Conservation (phyloP, 805 yeast species). For the Wickerhamomyces xylosicus region DNA sequence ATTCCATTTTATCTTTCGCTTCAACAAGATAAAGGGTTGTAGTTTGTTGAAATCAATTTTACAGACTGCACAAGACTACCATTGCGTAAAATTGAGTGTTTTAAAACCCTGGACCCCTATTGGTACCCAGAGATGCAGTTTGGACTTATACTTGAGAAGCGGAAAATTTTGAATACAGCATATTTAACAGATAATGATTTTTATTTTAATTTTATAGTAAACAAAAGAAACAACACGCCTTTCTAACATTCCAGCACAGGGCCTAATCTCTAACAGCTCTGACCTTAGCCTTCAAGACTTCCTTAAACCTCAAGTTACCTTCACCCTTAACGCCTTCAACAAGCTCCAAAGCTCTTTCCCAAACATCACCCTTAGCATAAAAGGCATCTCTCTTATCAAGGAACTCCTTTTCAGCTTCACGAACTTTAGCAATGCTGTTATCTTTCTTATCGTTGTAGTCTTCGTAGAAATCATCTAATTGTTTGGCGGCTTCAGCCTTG, state of each 20-base stretch:
- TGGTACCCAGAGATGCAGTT: too few species aligned
- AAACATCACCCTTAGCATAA: conserved; percentile 71
- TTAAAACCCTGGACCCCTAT: too few species aligned
- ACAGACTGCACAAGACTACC: too few species aligned
- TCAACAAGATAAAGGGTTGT: too few species aligned
- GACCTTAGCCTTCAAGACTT: conserved; percentile 18
- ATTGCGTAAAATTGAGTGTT: too few species aligned
- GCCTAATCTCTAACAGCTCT: conserved; percentile 13
- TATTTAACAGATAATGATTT: too few species aligned
- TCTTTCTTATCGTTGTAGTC: conserved; percentile 81
- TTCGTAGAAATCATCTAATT: conserved; percentile 87
- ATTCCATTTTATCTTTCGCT: too few species aligned
- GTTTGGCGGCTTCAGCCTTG: conserved; percentile 65
- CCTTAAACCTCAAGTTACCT: conserved; percentile 20
- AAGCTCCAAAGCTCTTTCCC: conserved; percentile 57
- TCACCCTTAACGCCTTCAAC: conserved; percentile 23
- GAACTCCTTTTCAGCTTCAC: conserved; percentile 61
- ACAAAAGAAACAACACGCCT: too few species aligned
- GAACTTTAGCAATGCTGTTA: conserved; percentile 49
- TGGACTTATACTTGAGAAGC: too few species aligned
- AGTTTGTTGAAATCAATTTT: too few species aligned
- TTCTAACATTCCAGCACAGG: not conserved
- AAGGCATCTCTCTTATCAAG: conserved; percentile 66
- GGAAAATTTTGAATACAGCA: too few species aligned
- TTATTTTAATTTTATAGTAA: too few species aligned